phyloP scores from a whole-genome alignment of 1,284 basidiomycete species.

The Ustilago trichophora region DNA sequence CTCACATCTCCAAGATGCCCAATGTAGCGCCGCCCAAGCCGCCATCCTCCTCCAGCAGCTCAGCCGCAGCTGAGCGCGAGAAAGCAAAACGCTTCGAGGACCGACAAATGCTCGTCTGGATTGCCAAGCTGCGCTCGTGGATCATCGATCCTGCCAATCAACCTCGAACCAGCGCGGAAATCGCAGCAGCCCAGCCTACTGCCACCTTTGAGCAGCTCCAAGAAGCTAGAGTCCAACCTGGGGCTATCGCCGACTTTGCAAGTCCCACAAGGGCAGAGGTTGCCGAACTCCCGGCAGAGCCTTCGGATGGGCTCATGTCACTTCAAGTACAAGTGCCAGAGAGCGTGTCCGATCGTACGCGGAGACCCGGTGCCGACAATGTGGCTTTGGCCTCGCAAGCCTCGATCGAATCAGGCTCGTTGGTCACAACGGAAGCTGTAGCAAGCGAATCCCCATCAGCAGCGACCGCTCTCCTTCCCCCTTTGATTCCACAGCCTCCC shows the following conservation, averaged over 20 bases:
- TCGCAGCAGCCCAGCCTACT: not conserved
- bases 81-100: slow-evolving; percentile 48
- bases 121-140: slow-evolving; percentile 53
- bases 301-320: slow-evolving; percentile 33
- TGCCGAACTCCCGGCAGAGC: not conserved
- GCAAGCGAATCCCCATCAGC: not conserved
- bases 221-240: no score
- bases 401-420: no score
- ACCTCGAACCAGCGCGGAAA: not conserved
- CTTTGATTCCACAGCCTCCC: slow-evolving; percentile 20
- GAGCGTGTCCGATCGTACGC: slow-evolving; percentile 9
- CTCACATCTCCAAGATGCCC: slow-evolving; percentile 55
- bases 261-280: not conserved
- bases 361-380: not conserved
- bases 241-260: not conserved
- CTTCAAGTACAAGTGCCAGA: slow-evolving; percentile 29
- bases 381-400: not conserved
- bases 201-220: not conserved
- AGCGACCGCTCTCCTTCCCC: slow-evolving; percentile 15
- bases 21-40: slow-evolving; percentile 29
- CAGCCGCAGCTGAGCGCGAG: slow-evolving; percentile 64
- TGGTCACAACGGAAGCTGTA: not conserved
- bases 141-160: slow-evolving; percentile 40
- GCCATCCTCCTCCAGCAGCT: slow-evolving; percentile 19
- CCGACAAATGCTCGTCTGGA: slow-evolving; percentile 57